Conservation (phyloP, 1,284 basidiomycete genomes). For the Rhizopogon parksii region DNA sequence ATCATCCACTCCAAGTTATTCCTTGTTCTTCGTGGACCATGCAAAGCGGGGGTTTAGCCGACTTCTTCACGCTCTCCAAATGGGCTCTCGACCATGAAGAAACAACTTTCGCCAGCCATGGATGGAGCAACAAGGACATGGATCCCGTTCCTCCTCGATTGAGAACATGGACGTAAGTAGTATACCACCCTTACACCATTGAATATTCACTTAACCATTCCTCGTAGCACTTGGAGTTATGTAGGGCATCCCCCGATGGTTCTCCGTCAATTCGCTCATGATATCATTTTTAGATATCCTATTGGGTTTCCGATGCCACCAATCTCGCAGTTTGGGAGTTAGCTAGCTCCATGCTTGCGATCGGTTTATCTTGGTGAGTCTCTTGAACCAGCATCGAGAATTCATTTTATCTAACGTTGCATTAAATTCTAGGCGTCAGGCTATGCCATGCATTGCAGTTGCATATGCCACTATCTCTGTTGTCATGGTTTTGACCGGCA, state of each 20-base stretch:
- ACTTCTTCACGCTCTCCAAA: slow-evolving; percentile 22
- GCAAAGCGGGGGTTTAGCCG: slow-evolving; percentile 6
- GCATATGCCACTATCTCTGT: slow-evolving; percentile 42
- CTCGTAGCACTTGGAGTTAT: slow-evolving; percentile 22
- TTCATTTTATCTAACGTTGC: neutral
- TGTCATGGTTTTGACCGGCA: slow-evolving; percentile 48
- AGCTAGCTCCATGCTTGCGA: slow-evolving; percentile 43
- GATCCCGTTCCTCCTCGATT: slow-evolving; percentile 55
- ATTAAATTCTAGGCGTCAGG: slow-evolving; percentile 35
- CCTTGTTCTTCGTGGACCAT: slow-evolving; percentile 9
- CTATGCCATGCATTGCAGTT: slow-evolving; percentile 43
- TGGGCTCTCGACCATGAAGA: slow-evolving; percentile 45
- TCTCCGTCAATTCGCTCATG: slow-evolving; percentile 3
- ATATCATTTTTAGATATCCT: slow-evolving; percentile 15
- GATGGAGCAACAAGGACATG: slow-evolving; percentile 71
- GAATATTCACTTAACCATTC: neutral
- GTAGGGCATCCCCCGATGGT: slow-evolving; percentile 11
- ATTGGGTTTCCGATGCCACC: slow-evolving; percentile 35
- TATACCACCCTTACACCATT: neutral
- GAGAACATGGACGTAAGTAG: slow-evolving; percentile 53
- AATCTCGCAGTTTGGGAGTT: slow-evolving; percentile 38
- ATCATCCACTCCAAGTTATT: neutral
- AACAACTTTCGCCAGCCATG: slow-evolving; percentile 44
- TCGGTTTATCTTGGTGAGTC: slow-evolving; percentile 45
- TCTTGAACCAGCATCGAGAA: too few species aligned